Conservation (phyloP, 179 eudicot species). For the Carnegiea gigantea region DNA sequence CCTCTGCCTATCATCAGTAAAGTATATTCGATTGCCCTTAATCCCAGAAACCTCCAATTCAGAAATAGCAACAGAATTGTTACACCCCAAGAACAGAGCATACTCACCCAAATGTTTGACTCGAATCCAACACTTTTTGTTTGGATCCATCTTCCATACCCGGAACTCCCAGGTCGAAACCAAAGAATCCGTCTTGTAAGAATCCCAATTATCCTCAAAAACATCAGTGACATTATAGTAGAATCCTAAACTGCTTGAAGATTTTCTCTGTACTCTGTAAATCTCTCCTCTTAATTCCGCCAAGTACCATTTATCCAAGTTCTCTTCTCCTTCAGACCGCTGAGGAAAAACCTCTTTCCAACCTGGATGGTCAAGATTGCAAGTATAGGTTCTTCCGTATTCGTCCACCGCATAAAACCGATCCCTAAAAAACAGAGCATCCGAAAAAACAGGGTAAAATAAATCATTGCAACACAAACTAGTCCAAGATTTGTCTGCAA, state of each 20-base stretch:
- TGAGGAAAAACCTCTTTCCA: constrained; percentile 1
- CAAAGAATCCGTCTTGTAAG: not conserved
- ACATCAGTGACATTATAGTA: not conserved
- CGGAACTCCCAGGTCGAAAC: constrained; percentile 24
- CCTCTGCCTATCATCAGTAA: constrained; percentile 33
- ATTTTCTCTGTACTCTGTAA: constrained; percentile 20
- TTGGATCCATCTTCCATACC: constrained; percentile 24
- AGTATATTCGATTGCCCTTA: constrained; percentile 26
- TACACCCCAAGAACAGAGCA: constrained; percentile 31
- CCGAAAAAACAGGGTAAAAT: constrained; percentile 14
- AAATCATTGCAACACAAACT: not conserved
- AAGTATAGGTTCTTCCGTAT: constrained; percentile 20
- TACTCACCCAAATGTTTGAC: constrained; percentile 14
- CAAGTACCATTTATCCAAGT: constrained; percentile 27
- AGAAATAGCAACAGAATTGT: constrained; percentile 23
- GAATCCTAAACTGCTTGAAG: constrained; percentile 3
- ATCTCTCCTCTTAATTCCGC: constrained; percentile 23
- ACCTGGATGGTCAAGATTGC: not conserved
- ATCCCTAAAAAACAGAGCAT: constrained; percentile 20
- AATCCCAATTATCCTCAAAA: not conserved
- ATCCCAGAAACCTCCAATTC: constrained; percentile 22
- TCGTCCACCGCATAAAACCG: constrained; percentile 27
- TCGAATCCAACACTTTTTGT: constrained; percentile 11
- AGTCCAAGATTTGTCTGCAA: constrained; percentile 24
- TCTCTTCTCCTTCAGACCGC: not conserved